Conservation (phyloP, 2,329 filamentous ascomycete species). For the Claviceps pusilla region DNA sequence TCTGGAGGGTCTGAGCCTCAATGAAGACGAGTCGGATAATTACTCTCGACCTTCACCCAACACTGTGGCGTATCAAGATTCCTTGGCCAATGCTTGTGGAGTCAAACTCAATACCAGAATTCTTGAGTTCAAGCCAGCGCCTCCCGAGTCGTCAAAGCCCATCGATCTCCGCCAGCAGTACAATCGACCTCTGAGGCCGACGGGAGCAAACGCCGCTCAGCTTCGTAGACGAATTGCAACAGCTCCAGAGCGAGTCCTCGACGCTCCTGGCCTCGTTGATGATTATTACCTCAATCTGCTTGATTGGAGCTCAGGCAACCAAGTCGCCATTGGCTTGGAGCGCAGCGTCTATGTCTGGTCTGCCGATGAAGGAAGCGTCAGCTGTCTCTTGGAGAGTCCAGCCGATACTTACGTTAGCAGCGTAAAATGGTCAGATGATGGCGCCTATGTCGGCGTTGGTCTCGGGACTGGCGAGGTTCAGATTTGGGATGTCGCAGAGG, state of each 20-base stretch:
- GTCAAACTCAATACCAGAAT: slow-evolving; percentile 90
- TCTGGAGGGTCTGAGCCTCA: slow-evolving; percentile 62
- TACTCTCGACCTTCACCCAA: slow-evolving; percentile 74
- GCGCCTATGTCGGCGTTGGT: slow-evolving; percentile 89
- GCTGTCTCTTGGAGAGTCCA: slow-evolving; percentile 72
- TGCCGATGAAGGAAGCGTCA: slow-evolving; percentile 79
- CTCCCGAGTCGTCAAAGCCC: slow-evolving; percentile 96
- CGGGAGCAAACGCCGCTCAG: slow-evolving; percentile 60
- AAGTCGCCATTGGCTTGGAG: slow-evolving; percentile 94
- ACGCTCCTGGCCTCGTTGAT: slow-evolving; percentile 88
- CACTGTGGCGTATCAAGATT: slow-evolving; percentile 81
- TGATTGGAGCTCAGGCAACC: slow-evolving; percentile 95
- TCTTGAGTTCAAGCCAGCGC: slow-evolving; percentile 91
- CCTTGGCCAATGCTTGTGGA: slow-evolving; percentile 77
- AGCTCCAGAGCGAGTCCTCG: slow-evolving; percentile 86
- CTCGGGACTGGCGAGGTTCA: slow-evolving; percentile 92
- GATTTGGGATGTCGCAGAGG: slow-evolving; percentile 97
- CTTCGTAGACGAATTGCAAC: slow-evolving; percentile 86
- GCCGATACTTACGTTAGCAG: slow-evolving; percentile 93
- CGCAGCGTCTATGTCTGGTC: slow-evolving; percentile 98
- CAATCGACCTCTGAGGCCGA: slow-evolving; percentile 82
- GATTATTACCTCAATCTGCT: slow-evolving; percentile 99
- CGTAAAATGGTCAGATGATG: slow-evolving; percentile 96
- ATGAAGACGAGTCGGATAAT: slow-evolving; percentile 51
- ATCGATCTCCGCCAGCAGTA: slow-evolving; percentile 96